Evolutionary conservation across 352 stramenopile species (phyloP), one percentile per base, ranked within the genome.

Genomic region (Thalassiosira livingstoniorum): DNA sequence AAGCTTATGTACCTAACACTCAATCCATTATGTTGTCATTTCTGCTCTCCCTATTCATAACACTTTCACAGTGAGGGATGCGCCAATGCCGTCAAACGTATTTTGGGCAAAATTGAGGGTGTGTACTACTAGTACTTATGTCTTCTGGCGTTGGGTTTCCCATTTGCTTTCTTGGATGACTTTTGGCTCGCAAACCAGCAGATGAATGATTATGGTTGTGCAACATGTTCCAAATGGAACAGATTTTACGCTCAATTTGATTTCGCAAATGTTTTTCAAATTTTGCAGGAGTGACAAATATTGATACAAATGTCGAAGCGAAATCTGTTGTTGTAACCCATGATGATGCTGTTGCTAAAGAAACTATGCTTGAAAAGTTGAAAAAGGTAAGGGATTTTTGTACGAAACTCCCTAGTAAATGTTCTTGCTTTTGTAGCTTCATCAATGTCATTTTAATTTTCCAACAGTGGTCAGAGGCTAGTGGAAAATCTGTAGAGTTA

Each of bases 41-140:
- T 15, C 0, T 25, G 39, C 32, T 62, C 55, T 18, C 29, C 72
- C 54, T 75, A 15, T 37, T 35, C 58, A 45, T 34, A 13, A 54
- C 15, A 76, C n/a, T n/a, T n/a, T n/a, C n/a, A 60, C 70, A 93
- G 89, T 73, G 87, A 87, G 27, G 89, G 89, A 51, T 94, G 89
- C 61, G 80, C 87, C n/a, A 71, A 29, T 78, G 89, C 89, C 4
- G 72, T 94, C 35, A 89, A 92, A 47, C 73, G 86, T 31, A 89
- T 94, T 55, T 58, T 94, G 5, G 77, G 75, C n/a, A 94, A 92
- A 61, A 71, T 94, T 61, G 85, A 94, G 29, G 89, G 88, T 92
- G 74, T 34, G 87, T 63, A 51, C 37, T 70, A 29, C 37, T 0
- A 57, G 13, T 67, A 42, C 47, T 57, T 31, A 47, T 21, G 4